Base-by-base conservation (phyloP, 1,284 basidiomycete species). In the Apiotrichum gracile region DNA sequence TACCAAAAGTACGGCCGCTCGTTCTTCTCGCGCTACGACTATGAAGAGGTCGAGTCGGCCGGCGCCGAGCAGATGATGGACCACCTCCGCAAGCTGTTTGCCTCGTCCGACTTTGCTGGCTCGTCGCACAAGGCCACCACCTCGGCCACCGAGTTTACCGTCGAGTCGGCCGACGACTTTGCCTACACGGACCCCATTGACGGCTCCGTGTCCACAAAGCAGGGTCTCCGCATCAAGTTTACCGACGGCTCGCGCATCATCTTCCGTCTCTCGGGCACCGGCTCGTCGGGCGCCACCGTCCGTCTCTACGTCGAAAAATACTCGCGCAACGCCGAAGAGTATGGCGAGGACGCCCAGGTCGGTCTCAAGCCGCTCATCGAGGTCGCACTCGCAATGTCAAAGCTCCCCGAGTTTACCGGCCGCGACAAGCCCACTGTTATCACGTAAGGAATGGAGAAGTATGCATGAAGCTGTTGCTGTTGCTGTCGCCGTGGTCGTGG, bases 1-100 rank as follows among this genome's bases (percentile, higher is more conserved):
- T 98, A 97, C 78, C 80, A 82, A 60, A 85, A 83, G 67, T 98
- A 98, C 77, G 94, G 94, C 40, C 91, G 94, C 61, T 92, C 87
- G 58, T 98, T 97, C 84, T 98, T 97, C 83, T 92, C 88, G 58
- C 86, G 91, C 62, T 98, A 98, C 78, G 94, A 98, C 78, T 98
- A 98, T 78, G 94, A 98, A 75, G 96, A 98, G 75, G 91, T 97
- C 46, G 83, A 89, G 16, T 91, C 91, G 0, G 88, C 87, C 33
- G 90, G 88, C 31, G 94, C 96, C 45, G 84, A 88, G 67, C 83
- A 85, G 60, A 80, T 98, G 68, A 91, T 97, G 72, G 81, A 81
- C 45, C 80, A 85, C 65, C 78, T 98, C 64, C 84, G 92, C 69
- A 72, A 79, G 21, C 81, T 83, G 48, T 86, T 97, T 73, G 77